Conservation (phyloP, 805 yeast genomes). For the Cyberlindnera maritima region DNA sequence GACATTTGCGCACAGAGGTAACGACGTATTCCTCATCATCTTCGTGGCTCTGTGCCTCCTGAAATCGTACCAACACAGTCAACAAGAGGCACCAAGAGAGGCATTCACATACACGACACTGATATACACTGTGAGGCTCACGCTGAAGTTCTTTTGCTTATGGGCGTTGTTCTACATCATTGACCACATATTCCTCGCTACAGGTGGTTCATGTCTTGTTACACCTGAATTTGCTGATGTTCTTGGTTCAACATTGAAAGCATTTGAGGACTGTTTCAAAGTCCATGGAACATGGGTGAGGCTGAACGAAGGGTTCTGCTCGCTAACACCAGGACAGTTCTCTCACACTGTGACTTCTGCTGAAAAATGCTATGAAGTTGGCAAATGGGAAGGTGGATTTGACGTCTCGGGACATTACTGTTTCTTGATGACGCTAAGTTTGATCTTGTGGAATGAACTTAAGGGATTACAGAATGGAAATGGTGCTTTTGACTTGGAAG, state of each 20-base stretch:
- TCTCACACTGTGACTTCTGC: slow-evolving; percentile 28
- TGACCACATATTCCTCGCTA: slow-evolving; percentile 14
- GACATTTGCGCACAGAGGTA: slow-evolving; percentile 15
- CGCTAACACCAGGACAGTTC: slow-evolving; percentile 14
- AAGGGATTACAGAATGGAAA: slow-evolving; percentile 10
- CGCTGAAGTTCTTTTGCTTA: slow-evolving; percentile 4
- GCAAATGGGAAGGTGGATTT: slow-evolving; percentile 48
- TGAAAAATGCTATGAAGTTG: slow-evolving; percentile 31
- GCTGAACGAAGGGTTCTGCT: slow-evolving; percentile 14
- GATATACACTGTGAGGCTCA: slow-evolving; percentile 5
- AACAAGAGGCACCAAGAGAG: not conserved
- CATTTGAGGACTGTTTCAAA: slow-evolving; percentile 9
- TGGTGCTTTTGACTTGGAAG: slow-evolving; percentile 3
- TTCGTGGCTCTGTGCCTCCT: not conserved
- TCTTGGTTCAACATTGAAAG: not conserved
- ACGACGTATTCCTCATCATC: slow-evolving; percentile 3
- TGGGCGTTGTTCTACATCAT: slow-evolving; percentile 12
- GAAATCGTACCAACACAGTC: not conserved
- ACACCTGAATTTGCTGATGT: not conserved
- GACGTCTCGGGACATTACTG: slow-evolving; percentile 55
- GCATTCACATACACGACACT: not conserved
- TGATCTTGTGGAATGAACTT: slow-evolving; percentile 39
- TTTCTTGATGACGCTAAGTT: slow-evolving; percentile 40
- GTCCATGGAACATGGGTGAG: slow-evolving; percentile 25
- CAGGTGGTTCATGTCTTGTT: slow-evolving; percentile 17